Evolutionary conservation across 352 stramenopile genomes (phyloP), one percentile per base, ranked within the genome.

Genomic region (Phytophthora agathidicida): DNA sequence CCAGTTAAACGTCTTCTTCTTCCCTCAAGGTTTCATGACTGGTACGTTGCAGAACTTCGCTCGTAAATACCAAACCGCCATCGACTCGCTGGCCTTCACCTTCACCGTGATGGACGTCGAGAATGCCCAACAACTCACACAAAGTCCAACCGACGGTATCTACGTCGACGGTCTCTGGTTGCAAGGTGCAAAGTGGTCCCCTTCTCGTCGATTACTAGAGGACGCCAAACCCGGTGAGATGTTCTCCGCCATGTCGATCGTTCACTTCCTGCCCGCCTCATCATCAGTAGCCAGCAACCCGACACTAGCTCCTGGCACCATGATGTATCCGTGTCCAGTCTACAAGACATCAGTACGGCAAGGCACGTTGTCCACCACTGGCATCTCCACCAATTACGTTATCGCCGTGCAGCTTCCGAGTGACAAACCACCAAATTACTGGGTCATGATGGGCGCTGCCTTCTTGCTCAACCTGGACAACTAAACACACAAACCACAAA

Each of bases 21-120:
- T 98, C 57, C 95, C 94, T 1, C 94, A 98, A 63, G 80, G 94
- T 14, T 98, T 98, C 71, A 98, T 98, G 93, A 98, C 95, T 5
- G 94, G 90, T 30, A 97, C 89, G 14, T 65, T 98, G 26, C 94
- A 98, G 60, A 98, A 96, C 42, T 98, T 96, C 75, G 93, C 94
- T 5, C 77, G 95, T 33, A 98, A 98, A 65, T 98, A 98, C 72
- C 83, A 95, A 49, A 88, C 97, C 16, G 91, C 95, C 7, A 98
- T 98, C 64, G 95, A 98, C 68, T 96, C 89, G 13, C 73, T 98
- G 9, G 80, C 73, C 16, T 98, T 98, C 72, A 94, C 89, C 13
- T 98, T 97, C 65, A 47, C 77, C 3, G 87, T 98, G 0, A 55
- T 94, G 20, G 71, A 90, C 46, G 75, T 88, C 30, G 71, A 87